These are phyloP conservation scores for Clonostachys rhizophaga DNA, from an alignment of 2,329 filamentous ascomycete species.

Conservation along the genomic window DNA sequence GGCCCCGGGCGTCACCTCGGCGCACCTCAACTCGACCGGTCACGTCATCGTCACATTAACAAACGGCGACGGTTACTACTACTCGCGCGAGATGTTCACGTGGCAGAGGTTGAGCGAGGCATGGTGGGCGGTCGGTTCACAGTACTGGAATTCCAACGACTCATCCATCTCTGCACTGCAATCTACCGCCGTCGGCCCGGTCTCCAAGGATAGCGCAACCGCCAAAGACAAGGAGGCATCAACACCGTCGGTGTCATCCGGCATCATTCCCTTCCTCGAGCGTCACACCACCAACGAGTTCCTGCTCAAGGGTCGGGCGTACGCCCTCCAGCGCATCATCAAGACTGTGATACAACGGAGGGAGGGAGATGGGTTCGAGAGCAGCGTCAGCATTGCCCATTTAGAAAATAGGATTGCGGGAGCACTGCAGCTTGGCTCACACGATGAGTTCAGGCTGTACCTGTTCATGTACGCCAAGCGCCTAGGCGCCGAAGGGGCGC, in stretches of 20 bases:
- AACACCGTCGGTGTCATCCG: slow-evolving; percentile 67
- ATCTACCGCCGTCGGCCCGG: slow-evolving; percentile 61
- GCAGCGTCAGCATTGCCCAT: slow-evolving; percentile 86
- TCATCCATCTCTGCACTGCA: slow-evolving; percentile 80
- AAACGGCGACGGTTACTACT: slow-evolving; percentile 92
- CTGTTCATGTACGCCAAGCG: slow-evolving; percentile 98
- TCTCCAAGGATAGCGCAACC: slow-evolving; percentile 37
- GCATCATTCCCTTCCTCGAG: slow-evolving; percentile 89
- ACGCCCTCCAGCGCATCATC: slow-evolving; percentile 85
- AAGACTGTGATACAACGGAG: slow-evolving; percentile 84
- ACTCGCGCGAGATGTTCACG: slow-evolving; percentile 77
- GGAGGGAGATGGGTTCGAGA: slow-evolving; percentile 89
- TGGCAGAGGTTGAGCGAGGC: slow-evolving; percentile 96
- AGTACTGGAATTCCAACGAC: slow-evolving; percentile 98
- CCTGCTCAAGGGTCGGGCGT: slow-evolving; percentile 84
- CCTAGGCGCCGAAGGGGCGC: slow-evolving; percentile 82
- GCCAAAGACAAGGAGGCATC: slow-evolving; percentile 38
- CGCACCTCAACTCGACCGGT: slow-evolving; percentile 83
- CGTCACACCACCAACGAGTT: slow-evolving; percentile 93
- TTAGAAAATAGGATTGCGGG: slow-evolving; percentile 92
- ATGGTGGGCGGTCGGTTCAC: slow-evolving; percentile 97
- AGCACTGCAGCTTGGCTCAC: slow-evolving; percentile 76
- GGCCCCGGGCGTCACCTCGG: slow-evolving; percentile 83
- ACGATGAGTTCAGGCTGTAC: slow-evolving; percentile 90
- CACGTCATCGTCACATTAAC: slow-evolving; percentile 85